Base-by-base conservation (phyloP, 192 early-diverging fungal genomes). In the Coemansia sp. region DNA sequence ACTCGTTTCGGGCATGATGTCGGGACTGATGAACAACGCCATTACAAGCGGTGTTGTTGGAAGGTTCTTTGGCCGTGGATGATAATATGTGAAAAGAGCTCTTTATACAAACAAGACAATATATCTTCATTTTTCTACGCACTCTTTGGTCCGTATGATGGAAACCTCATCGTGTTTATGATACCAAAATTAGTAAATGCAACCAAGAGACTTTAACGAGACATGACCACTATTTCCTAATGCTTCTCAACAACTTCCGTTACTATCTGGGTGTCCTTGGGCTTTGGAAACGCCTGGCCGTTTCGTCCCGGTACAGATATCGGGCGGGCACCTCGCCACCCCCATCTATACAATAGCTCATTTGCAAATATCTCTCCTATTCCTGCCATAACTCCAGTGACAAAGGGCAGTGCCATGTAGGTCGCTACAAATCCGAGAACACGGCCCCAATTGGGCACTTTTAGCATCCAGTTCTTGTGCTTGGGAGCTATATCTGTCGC, bases 331-430 rank as follows among this genome's bases (percentile, higher is more conserved):
- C 80, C 80, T n/a, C 71, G 61, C 91, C 91, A 93, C 8, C 91
- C 91, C 85, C 86, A 90, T 21, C 86, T 84, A 67, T 86, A 91
- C 39, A 89, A 82, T 26, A 89, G 62, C 70, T 93, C 91, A 74
- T 93, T 91, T 57, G 91, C 91, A 67, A 89, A 88, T 43, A 93
- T 93, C 76, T 93, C 91, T 56, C 91, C 91, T 80, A 93, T 88
- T 5, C 91, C 91, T 3, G 78, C 72, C 81, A 85, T 83, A 39
- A 85, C 75, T 3, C 84, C 81, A 0, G 78, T 80, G 11, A 85
- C 66, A 69, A 85, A 85, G 13, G 83, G 83, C 41, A 85, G 62
- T 32, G 69, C 73, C 72, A 85, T 61, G 47, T 78, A 81, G n/a
- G 68, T 59, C 4, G 70, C 69, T 11, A 69, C 61, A 41, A 81